Evolutionary conservation across 306 rosid species (phyloP), one percentile per base, ranked within the genome.

Genomic region (Citrullus colocynthis): DNA sequence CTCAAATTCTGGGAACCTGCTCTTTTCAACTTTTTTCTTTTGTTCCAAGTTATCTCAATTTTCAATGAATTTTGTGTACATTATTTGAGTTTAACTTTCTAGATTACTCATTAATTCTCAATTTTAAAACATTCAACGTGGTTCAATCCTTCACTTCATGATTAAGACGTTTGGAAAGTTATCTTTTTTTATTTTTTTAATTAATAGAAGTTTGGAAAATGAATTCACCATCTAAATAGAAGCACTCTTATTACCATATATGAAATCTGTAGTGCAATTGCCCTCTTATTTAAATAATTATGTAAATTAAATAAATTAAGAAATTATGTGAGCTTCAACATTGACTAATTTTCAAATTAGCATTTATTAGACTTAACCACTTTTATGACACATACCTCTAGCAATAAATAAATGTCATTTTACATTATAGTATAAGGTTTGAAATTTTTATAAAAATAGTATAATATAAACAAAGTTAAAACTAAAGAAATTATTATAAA

Each of bases 1-100:
- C 78, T 74, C 18, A 74, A 74, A 52, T 74, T 74, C 48, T 74
- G 78, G 78, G 48, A 52, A 30, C 16, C 61, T 52, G 28, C 14
- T 72, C 12, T 16, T 51, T 32, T 49, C 13, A 42, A 14, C 6
- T 44, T 44, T 24, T 39, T 18, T 4, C 49, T 66, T 65, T 44
- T 44, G 6, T 71, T 51, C 44, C 1, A 49, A 49, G 28, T 73
- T 6, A 51, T 73, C 60, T 51, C 44, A 3, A 7, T 48, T 72
- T 55, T 30, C 28, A 51, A 73, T 48, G 6, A 30, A 15, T 4
- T 72, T 4, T 15, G 1, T 51, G 54, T 3, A 3, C 0, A 48
- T 48, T 48, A 4, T 12, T 48, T 16, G 16, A 48, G 6, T 36
- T 36, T 5, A 4, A 36, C 6, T 36, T 48, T 48, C 16, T 4